A percentile compares a stretch with the other conserved stretches of the same genome.
These are phyloP conservation scores for Pilasporangium apinafurcum DNA, from an alignment of 352 stramenopile genomes.

Conservation along the genomic window DNA sequence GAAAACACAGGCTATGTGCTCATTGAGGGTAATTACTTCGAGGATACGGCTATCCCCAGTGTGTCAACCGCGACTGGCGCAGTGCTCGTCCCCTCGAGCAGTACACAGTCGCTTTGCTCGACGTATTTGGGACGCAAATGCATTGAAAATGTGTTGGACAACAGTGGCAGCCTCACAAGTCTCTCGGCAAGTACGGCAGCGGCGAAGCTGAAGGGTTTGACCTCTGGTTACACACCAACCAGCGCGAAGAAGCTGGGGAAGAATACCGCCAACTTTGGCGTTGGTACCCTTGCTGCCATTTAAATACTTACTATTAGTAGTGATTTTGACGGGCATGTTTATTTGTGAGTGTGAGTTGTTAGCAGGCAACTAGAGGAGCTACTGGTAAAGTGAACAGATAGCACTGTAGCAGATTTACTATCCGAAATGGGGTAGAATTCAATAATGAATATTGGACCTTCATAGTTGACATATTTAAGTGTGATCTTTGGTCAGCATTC, in stretches of 20 bases:
- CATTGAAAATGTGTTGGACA: not conserved
- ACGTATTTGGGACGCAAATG: not conserved
- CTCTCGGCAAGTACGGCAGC: not conserved
- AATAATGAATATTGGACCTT: too few species aligned
- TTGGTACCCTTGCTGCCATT: too few species aligned
- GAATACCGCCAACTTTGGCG: conserved; percentile 1
- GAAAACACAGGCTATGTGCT: conserved; percentile 22
- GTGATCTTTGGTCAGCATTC: too few species aligned
- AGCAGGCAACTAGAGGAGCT: too few species aligned
- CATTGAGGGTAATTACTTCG: conserved; percentile 14
- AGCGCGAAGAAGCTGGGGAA: not conserved
- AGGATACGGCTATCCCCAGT: not conserved
- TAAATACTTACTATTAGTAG: too few species aligned
- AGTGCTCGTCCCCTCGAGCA: not conserved
- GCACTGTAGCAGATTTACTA: too few species aligned
- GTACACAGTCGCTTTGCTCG: not conserved
- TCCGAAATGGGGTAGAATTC: too few species aligned
- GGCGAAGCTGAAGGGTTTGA: not conserved
- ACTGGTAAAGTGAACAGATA: too few species aligned
- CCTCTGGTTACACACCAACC: not conserved
- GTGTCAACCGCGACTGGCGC: conserved; percentile 1
- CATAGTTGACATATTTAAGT: too few species aligned
- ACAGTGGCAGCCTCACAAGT: not conserved
- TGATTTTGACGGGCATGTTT: too few species aligned
- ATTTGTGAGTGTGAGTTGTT: too few species aligned